Percentiles rank a stretch among this genome's conserved stretches.
Conservation (phyloP, 2,329 filamentous ascomycete species). For the Truncatella angustata region DNA sequence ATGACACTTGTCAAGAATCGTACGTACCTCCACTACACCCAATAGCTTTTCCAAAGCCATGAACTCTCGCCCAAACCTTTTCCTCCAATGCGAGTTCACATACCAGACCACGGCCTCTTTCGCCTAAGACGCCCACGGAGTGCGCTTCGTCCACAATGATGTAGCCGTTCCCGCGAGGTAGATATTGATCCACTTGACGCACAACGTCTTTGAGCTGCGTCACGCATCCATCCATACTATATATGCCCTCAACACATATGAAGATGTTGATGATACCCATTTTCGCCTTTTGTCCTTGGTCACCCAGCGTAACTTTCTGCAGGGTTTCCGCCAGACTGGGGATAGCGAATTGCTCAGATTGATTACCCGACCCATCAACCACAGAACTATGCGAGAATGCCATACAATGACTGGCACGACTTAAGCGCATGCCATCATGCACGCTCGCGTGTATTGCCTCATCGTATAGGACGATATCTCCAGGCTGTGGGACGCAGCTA, state of each 20-base stretch:
- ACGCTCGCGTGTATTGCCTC: constrained; percentile 75
- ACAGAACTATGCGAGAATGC: constrained; percentile 60
- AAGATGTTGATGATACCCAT: constrained; percentile 54
- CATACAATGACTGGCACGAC: constrained; percentile 47
- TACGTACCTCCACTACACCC: constrained; percentile 65
- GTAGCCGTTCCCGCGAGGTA: constrained; percentile 59
- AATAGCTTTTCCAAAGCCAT: constrained; percentile 68
- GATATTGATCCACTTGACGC: constrained; percentile 49
- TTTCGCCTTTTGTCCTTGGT: constrained; percentile 8
- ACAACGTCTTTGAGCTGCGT: constrained; percentile 62
- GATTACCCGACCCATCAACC: constrained; percentile 11
- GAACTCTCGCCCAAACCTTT: constrained; percentile 55
- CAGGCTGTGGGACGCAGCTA: constrained; percentile 56
- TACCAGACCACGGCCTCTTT: constrained; percentile 56
- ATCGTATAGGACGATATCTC: constrained; percentile 68
- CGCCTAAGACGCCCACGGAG: constrained; percentile 59
- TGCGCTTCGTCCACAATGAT: constrained; percentile 70
- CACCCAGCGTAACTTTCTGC: constrained; percentile 17
- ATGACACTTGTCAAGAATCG: neutral
- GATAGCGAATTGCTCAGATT: neutral
- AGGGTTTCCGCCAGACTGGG: constrained; percentile 28
- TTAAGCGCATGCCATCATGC: constrained; percentile 72
- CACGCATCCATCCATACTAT: constrained; percentile 83
- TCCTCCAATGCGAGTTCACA: constrained; percentile 54
- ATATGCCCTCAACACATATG: constrained; percentile 68